Percentiles rank a stretch among this genome's conserved stretches.
Evolutionary conservation across 1,139 yeast species (phyloP).

Genomic region (Geotrichum carabidarum): DNA sequence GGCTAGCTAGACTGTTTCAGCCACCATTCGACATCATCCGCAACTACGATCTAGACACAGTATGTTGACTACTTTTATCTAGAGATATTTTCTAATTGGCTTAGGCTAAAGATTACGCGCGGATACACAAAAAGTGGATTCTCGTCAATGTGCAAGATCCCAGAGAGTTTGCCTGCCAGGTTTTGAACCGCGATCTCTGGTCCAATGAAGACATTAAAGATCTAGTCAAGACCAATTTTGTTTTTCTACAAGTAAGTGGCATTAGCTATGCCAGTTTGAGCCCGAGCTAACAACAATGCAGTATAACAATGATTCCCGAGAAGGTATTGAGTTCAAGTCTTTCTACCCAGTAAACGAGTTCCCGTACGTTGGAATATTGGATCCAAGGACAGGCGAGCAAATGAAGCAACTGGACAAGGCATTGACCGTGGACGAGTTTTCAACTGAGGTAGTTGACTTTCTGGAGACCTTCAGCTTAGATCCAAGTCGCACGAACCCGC

Average conservation of each 20-base stretch:
- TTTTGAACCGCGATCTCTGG: constrained; percentile 91
- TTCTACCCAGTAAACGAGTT: constrained; percentile 65
- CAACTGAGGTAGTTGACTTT: constrained; percentile 41
- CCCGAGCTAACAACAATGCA: not conserved
- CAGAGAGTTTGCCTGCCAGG: constrained; percentile 81
- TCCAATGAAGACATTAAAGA: constrained; percentile 62
- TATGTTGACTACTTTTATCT: not conserved
- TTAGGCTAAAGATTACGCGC: constrained; percentile 64
- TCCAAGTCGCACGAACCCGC: constrained; percentile 63
- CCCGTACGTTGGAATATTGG: constrained; percentile 90
- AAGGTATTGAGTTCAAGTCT: constrained; percentile 63
- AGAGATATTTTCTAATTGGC: not conserved
- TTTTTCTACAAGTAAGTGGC: constrained; percentile 47
- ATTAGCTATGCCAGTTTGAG: not conserved
- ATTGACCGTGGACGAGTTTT: constrained; percentile 58
- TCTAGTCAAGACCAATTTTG: constrained; percentile 59
- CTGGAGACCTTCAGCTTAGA: constrained; percentile 60
- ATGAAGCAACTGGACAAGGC: constrained; percentile 57
- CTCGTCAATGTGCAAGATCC: constrained; percentile 82
- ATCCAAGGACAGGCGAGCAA: constrained; percentile 93
- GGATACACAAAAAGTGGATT: constrained; percentile 68
- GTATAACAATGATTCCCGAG: constrained; percentile 69
- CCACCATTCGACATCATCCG: constrained; percentile 91
- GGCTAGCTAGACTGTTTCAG: constrained; percentile 74
- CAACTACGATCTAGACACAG: constrained; percentile 52